Evolutionary conservation across 1,139 yeast genomes (phyloP), one percentile per base, ranked within the genome.

Genomic region (Lodderomyces theae): DNA sequence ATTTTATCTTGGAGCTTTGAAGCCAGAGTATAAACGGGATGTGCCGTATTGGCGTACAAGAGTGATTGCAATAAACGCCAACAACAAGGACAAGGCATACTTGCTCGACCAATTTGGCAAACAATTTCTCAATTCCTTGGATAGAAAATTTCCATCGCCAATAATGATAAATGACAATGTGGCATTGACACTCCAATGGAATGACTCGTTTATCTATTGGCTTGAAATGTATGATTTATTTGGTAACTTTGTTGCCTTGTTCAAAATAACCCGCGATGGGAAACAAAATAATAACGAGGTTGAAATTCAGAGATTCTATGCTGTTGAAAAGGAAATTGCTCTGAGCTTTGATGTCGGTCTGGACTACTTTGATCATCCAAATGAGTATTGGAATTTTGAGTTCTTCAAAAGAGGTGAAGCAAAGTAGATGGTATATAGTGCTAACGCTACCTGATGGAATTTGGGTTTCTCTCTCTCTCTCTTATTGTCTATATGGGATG

Each of bases 191-290:
- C 50, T 66, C 5, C 43, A 48, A 4, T 68, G 73, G 73, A 48
- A 47, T 11, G 74, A 69, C 49, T 38, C 58, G 3, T 69, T 69
- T 46, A 46, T 53, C 3, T 52, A 59, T 9, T 69, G 73, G 72
- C 64, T 55, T 43, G 75, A 70, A 42, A 35, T 69, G 11, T 70
- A 67, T 46, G 64, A 68, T 44, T 49, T 51, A 40, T 47, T 46
- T 33, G 76, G 75, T 0, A 48, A 58, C 28, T 60, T 69, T 23
- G 26, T 57, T 24, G 50, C 51, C 3, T 42, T 69, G 17, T 49
- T 59, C 7, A 56, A 59, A 29, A 46, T 69, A 2, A 44, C 45
- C 5, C 51, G 69, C 37, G 58, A 58, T 28, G 66, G 64, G 3
- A 34, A 40, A 0, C 39, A 38, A 0, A 42, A 42, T 3, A 40